A percentile compares a stretch with the other conserved stretches of the same genome.
Conservation (phyloP, 345 rosid genomes). For the Cochlearia excelsa region DNA sequence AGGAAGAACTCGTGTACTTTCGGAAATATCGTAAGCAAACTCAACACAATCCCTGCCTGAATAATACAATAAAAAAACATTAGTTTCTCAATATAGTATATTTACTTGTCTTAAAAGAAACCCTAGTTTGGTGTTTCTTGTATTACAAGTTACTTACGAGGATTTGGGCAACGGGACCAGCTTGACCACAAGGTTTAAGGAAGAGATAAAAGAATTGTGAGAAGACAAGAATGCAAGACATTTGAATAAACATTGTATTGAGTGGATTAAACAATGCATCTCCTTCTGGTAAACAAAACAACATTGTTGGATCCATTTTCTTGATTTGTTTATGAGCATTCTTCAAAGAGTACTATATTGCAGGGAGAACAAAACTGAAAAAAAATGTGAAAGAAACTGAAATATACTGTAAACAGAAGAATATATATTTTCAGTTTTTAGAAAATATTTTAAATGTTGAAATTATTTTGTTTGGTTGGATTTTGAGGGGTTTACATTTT, state of each 20-base stretch:
- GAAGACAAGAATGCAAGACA: slow-evolving; percentile 69
- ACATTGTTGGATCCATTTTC: slow-evolving; percentile 35
- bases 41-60: slow-evolving; percentile 77
- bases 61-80: slow-evolving; percentile 1
- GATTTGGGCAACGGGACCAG: slow-evolving; percentile 86
- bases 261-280: slow-evolving; percentile 63
- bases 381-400: slow-evolving; percentile 22
- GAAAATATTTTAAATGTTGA: not conserved
- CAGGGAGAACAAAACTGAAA: not conserved
- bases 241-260: slow-evolving; percentile 54
- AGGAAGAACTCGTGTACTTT: slow-evolving; percentile 44
- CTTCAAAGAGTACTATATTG: slow-evolving; percentile 12
- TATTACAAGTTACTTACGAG: slow-evolving; percentile 41
- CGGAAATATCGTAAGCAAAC: slow-evolving; percentile 54
- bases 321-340: slow-evolving; percentile 30
- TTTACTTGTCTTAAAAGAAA: no score
- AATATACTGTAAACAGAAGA: slow-evolving; percentile 7
- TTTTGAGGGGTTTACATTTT: slow-evolving; percentile 29
- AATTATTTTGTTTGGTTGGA: not conserved
- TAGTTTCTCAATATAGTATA: not conserved
- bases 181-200: slow-evolving; percentile 68
- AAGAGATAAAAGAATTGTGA: slow-evolving; percentile 77
- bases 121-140: no score
- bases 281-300: slow-evolving; percentile 39
- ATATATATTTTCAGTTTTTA: slow-evolving; percentile 15